Conservation (phyloP, 257 asterid species). For the Solanum chmielewskii region DNA sequence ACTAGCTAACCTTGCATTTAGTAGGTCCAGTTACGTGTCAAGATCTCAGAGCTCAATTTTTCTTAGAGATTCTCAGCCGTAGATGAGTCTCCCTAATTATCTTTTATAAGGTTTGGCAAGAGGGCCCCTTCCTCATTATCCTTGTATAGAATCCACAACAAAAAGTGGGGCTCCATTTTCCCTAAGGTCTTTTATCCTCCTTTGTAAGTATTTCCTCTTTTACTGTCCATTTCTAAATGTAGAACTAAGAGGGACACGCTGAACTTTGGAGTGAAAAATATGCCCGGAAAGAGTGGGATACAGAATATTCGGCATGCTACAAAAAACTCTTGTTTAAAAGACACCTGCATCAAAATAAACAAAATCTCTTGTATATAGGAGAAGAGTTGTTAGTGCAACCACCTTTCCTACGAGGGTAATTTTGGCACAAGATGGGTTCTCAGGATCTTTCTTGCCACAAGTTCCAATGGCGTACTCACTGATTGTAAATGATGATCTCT, state of each 20-base stretch:
- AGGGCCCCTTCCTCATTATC: not conserved
- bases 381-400: not conserved
- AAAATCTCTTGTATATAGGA: not conserved
- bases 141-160: not conserved
- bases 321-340: not conserved
- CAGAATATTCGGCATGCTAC: not conserved
- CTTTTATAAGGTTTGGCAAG: not conserved
- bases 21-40: not conserved
- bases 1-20: not conserved
- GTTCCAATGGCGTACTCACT: conserved; percentile 68
- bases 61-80: not conserved
- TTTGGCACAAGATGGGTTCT: conserved; percentile 70
- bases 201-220: not conserved
- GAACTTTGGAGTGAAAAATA: not conserved
- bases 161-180: not conserved
- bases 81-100: not conserved
- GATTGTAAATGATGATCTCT: conserved; percentile 62
- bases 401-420: conserved; percentile 84
- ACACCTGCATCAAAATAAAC: not conserved
- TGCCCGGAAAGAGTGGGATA: not conserved
- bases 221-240: not conserved
- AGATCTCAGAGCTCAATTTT: not conserved
- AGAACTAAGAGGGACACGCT: not conserved
- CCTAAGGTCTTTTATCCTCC: not conserved
- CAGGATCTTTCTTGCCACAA: conserved; percentile 75